Conservation (phyloP, 2,329 filamentous ascomycete genomes). For the Hypoxylon sp. region DNA sequence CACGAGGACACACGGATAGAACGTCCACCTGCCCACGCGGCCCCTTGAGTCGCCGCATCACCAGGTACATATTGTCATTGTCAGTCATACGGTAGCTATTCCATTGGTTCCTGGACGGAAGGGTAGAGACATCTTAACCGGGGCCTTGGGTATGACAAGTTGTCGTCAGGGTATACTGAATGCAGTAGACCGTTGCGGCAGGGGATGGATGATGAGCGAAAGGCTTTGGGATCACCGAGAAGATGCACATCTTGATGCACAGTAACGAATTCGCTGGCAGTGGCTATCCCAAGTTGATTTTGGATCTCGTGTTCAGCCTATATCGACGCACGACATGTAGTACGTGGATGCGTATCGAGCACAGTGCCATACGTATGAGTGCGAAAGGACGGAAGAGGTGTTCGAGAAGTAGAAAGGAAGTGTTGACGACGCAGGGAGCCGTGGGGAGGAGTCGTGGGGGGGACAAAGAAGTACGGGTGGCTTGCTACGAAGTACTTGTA, state of each 20-base stretch:
- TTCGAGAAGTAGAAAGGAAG: conserved; percentile 1
- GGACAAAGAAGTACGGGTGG: conserved; percentile 4
- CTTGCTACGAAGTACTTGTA: conserved; percentile 5
- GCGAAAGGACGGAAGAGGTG: conserved; percentile 4
- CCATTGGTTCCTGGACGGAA: conserved; percentile 35
- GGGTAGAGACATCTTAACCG: conserved; percentile 37
- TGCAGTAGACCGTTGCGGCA: conserved; percentile 32
- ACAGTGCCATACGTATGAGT: conserved; percentile 4
- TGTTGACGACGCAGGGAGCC: conserved; percentile 6
- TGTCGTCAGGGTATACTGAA: conserved; percentile 25
- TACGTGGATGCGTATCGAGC: conserved; percentile 8
- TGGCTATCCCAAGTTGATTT: conserved; percentile 7
- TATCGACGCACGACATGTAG: conserved; percentile 25
- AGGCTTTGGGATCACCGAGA: conserved; percentile 3
- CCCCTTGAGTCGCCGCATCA: conserved; percentile 37
- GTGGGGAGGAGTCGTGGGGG: conserved; percentile 22
- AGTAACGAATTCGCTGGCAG: conserved; percentile 22
- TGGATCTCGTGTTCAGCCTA: conserved; percentile 33
- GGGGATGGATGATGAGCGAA: conserved; percentile 20
- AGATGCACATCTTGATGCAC: conserved; percentile 15
- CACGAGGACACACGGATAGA: conserved; percentile 31
- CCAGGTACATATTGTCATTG: conserved; percentile 31
- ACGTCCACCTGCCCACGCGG: conserved; percentile 27
- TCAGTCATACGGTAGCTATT: conserved; percentile 24
- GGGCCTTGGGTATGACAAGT: conserved; percentile 28